Evolutionary conservation across 176 grass and related monocot genomes (phyloP), one percentile per base, ranked within the genome.

Genomic region (Avena sativa): DNA sequence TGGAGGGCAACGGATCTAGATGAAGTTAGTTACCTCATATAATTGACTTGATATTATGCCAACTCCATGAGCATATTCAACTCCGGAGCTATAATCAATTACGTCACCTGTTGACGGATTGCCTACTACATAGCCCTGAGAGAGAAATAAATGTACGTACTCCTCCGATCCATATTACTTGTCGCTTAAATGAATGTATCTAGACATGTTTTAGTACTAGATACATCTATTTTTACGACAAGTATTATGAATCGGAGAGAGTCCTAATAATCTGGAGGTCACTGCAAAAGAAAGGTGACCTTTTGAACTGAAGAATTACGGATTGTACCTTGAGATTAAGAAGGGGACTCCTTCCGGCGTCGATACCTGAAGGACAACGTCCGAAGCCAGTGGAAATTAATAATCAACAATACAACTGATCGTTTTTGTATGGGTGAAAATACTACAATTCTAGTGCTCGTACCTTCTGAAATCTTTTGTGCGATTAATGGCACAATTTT

Each of bases 41-140:
- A 93, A 10, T 65, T 93, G 87, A 51, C 87, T 67, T 32, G 87
- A 92, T 81, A 92, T 92, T 28, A 92, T 85, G n/a, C 88, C 88
- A 25, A 85, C 2, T 16, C 88, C 91, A 7, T 88, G 88, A 32
- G 91, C 91, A 88, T 23, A 90, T 4, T 81, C 81, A 30, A 93
- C 81, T 83, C 0, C 64, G 36, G 85, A 58, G 17, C 4, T 79
- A 8, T 0, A 1, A 82, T 93, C 88, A 47, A 66, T 47, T 2
- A 10, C 57, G 49, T 87, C 84, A 14, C 81, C 88, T 57, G 85
- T 90, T 6, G 5, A 0, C 3, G 85, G 76, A 60, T 93, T 90
- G 30, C 91, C 91, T 11, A 93, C 51, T 16, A 93, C 21, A 70
- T 93, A 90, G 23, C 88, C 88, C 81, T 87, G 43, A 5, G 0